Evolutionary conservation across 2,329 filamentous ascomycete species (phyloP).

Genomic region (Ophiostoma pallidulum): DNA sequence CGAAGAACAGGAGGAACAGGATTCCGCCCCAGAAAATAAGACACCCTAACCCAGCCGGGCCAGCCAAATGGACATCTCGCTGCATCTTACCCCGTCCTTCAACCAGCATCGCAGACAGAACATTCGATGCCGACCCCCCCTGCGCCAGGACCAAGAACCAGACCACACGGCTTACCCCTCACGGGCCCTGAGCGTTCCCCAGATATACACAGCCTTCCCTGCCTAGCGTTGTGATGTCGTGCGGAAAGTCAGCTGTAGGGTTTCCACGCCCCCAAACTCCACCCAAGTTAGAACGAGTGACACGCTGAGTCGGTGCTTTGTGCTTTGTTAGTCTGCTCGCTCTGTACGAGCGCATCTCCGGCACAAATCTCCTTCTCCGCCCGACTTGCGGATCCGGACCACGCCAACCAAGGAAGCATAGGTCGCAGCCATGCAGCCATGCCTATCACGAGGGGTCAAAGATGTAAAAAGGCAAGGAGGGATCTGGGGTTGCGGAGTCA

Average conservation of each 20-base stretch:
- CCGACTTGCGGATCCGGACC: constrained; percentile 11
- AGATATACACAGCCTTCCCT: neutral
- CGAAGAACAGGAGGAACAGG: no score
- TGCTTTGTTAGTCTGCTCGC: neutral
- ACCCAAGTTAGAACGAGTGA: no score
- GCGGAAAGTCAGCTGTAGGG: no score
- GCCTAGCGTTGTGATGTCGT: no score
- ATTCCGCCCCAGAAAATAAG: no score
- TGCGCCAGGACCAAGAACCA: neutral
- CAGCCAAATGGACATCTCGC: no score
- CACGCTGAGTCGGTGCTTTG: no score
- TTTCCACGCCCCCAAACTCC: no score
- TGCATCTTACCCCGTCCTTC: no score
- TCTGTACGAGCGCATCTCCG: no score
- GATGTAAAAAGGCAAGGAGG: neutral
- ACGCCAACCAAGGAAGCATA: neutral
- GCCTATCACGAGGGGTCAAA: constrained; percentile 1
- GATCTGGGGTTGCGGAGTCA: neutral
- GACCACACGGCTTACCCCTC: neutral
- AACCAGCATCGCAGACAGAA: no score
- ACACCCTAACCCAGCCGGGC: no score
- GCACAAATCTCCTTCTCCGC: neutral
- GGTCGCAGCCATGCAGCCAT: neutral
- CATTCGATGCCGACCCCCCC: neutral
- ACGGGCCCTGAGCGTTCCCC: neutral